These are phyloP conservation scores for Trichoderma arundinaceum DNA, from an alignment of 2,329 filamentous ascomycete species.

Conservation along the genomic window DNA sequence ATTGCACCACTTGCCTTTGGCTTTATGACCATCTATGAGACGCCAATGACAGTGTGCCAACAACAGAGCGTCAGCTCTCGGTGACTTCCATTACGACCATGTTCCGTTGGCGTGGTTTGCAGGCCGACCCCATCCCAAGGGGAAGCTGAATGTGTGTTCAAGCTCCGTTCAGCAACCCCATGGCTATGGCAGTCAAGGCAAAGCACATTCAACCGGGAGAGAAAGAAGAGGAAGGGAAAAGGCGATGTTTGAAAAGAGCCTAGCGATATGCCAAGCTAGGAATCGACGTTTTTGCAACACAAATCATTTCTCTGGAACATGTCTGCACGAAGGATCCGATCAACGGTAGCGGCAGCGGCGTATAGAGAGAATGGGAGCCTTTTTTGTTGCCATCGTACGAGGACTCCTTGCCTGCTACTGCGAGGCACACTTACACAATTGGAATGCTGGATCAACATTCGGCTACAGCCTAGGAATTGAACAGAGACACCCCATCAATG, in stretches of 20 bases:
- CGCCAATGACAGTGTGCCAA: background rate
- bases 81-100: background rate
- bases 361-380: background rate
- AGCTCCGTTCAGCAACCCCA: background rate
- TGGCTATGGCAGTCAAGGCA: background rate
- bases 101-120: background rate
- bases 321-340: background rate
- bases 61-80: background rate
- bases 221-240: background rate
- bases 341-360: background rate
- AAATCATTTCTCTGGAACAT: background rate
- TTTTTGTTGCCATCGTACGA: conserved; percentile 7
- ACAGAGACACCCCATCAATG: conserved; percentile 4
- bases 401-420: background rate
- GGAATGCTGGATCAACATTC: conserved; percentile 15
- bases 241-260: background rate
- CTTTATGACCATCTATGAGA: background rate
- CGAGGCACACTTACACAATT: background rate
- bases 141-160: background rate
- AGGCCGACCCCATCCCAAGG: background rate
- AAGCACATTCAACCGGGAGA: background rate
- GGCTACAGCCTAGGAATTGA: conserved; percentile 4
- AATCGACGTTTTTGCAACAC: background rate
- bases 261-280: background rate
- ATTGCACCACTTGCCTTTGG: conserved; percentile 15